Percentiles rank a stretch among this genome's conserved stretches.
These are phyloP conservation scores for Rachicladosporium sp. DNA, from an alignment of 2,329 filamentous ascomycete species.

Conservation along the genomic window DNA sequence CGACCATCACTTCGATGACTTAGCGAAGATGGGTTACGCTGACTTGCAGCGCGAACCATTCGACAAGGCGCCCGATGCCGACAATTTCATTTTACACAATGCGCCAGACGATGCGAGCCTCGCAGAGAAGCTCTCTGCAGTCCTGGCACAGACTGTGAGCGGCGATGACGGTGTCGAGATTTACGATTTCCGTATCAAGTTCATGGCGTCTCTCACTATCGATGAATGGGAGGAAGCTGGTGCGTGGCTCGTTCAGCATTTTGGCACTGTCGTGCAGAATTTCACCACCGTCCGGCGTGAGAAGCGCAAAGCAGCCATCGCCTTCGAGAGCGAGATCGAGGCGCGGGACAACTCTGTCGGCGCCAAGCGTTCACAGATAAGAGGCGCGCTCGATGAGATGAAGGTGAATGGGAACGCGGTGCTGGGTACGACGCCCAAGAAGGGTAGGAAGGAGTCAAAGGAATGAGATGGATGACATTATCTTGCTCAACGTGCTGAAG, in stretches of 20 bases:
- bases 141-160: slow-evolving; percentile 2
- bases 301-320: slow-evolving; percentile 39
- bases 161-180: slow-evolving; percentile 25
- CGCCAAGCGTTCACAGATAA: slow-evolving; percentile 35
- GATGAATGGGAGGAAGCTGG: slow-evolving; percentile 51
- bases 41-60: slow-evolving; percentile 18
- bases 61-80: slow-evolving; percentile 14
- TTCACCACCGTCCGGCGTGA: slow-evolving; percentile 41
- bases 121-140: slow-evolving; percentile 11
- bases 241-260: slow-evolving; percentile 46
- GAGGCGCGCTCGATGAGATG: slow-evolving; percentile 31
- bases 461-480: slow-evolving; percentile 3
- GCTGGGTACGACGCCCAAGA: slow-evolving; percentile 34
- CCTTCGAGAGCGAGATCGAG: slow-evolving; percentile 44
- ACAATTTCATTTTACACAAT: slow-evolving; percentile 6
- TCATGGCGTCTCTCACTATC: slow-evolving; percentile 41
- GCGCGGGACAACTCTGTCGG: slow-evolving; percentile 40
- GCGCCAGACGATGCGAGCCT: slow-evolving; percentile 10
- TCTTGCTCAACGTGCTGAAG: neutral
- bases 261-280: slow-evolving; percentile 37
- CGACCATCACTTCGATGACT: slow-evolving; percentile 16
- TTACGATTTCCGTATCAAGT: slow-evolving; percentile 14
- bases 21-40: slow-evolving; percentile 16
- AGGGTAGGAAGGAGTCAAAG: slow-evolving; percentile 13
- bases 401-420: slow-evolving; percentile 42